Percentiles rank a stretch among this genome's conserved stretches.
Conservation (phyloP, 441 rosid genomes). For the Pelargonium australe region DNA sequence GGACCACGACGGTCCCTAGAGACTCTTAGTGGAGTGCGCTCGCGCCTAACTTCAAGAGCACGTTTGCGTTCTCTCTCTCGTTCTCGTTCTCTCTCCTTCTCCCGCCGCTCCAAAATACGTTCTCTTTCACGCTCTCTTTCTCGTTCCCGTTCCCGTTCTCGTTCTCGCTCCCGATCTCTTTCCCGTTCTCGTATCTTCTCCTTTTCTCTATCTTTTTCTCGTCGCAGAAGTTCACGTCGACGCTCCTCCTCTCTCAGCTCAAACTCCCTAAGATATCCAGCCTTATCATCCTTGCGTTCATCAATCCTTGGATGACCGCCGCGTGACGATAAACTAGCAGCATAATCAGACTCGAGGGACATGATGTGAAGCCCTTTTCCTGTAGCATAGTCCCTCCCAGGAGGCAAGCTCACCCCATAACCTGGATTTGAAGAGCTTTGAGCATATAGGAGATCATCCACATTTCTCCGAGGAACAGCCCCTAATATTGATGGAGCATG, state of each 20-base stretch:
- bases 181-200: conserved; percentile 68
- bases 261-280: conserved; percentile 88
- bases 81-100: conserved; percentile 42
- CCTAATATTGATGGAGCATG: conserved; percentile 82
- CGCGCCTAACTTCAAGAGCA: conserved; percentile 55
- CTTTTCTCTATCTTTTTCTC: conserved; percentile 86
- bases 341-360: conserved; percentile 65
- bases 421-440: conserved; percentile 86
- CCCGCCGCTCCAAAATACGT: conserved; percentile 10
- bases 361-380: conserved; percentile 79
- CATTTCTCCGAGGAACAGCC: conserved; percentile 80
- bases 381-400: conserved; percentile 89
- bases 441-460: conserved; percentile 64
- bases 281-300: conserved; percentile 80
- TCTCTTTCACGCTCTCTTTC: conserved; percentile 41
- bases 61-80: conserved; percentile 75
- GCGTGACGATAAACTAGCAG: conserved; percentile 41
- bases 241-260: conserved; percentile 94
- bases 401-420: conserved; percentile 98
- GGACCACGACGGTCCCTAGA: conserved; percentile 75
- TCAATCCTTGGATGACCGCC: conserved; percentile 58
- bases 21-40: conserved; percentile 60
- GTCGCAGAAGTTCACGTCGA: conserved; percentile 62
- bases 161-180: conserved; percentile 50
- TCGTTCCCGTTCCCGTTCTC: conserved; percentile 29